phyloP scores from a whole-genome alignment of 75 land plant species.

The Gnetum montanum region DNA sequence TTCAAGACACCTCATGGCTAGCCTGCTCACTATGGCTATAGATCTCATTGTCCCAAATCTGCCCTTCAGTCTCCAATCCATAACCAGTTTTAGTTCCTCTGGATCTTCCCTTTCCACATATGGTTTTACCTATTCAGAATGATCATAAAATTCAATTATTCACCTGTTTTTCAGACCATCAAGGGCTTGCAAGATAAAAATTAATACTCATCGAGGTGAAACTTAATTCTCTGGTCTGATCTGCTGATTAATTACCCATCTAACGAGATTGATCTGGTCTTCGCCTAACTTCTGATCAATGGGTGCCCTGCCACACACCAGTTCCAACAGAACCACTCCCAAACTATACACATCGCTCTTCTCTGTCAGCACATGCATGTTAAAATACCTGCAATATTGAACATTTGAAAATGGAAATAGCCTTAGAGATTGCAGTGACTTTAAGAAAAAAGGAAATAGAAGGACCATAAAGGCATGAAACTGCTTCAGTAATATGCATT shows the following conservation, averaged over 20 bases:
- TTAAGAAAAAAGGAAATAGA: too few species aligned
- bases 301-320: conserved; percentile 1
- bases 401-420: too few species aligned
- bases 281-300: not conserved
- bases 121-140: conserved; percentile 3
- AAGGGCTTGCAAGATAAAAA: not conserved
- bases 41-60: conserved; percentile 9
- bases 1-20: conserved; percentile 21
- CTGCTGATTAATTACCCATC: not conserved
- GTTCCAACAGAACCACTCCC: conserved; percentile 10
- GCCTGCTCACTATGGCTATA: not conserved
- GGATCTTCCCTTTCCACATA: not conserved
- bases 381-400: conserved; percentile 3
- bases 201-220: too few species aligned
- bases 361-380: conserved; percentile 10
- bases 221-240: not conserved
- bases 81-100: not conserved
- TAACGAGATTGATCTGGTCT: not conserved
- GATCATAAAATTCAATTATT: too few species aligned
- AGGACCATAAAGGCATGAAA: not conserved
- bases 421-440: too few species aligned
- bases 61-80: not conserved
- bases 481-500: too few species aligned
- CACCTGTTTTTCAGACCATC: not conserved
- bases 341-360: conserved; percentile 19